Evolutionary conservation across 805 yeast genomes (phyloP), one percentile per base, ranked within the genome.

Genomic region (Saccharomyces eubayanus): DNA sequence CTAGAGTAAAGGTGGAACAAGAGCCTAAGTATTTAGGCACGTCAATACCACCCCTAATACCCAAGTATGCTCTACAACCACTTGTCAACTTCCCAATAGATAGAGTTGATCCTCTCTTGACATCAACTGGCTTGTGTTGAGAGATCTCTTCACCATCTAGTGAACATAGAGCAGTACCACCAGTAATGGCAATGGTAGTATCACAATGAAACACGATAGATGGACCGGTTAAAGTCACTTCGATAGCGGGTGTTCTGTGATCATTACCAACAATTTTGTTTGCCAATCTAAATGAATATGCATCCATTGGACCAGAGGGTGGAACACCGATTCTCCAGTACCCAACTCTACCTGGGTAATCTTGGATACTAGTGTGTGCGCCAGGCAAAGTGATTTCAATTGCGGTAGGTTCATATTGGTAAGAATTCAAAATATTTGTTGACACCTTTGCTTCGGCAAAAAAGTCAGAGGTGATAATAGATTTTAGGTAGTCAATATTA

Each of bases 301-400:
- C 81, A 72, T 92, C 99, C 98, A 92, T 94, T 55, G 98, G 97
- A 48, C 99, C 99, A 45, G 96, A 89, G 6, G 98, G 98, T 28
- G 99, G 99, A 53, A 92, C 98, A 69, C 99, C 99, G 53, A 74
- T 68, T 62, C 75, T 71, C 77, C 77, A 74, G 56, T 78, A 69
- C n/a, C 89, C 85, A 52, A 77, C 76, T 75, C 99, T 84, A 51
- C 96, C 96, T 16, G 96, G 96, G 70, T 84, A 94, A 71, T 94
- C 99, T 74, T 92, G 99, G 49, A 92, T 92, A 2, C 97, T 88
- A 40, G 98, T 92, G 72, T 89, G 89, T 46, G 97, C 92, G 63
- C 99, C 99, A 1, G 98, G 97, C 47, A 82, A 72, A 31, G 85
- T 69, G 45, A 92, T 79, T 72, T 92, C 98, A 69, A 92, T 79